These are phyloP conservation scores for Streptanthus diversifolius DNA, from an alignment of 345 rosid genomes.

Conservation along the genomic window DNA sequence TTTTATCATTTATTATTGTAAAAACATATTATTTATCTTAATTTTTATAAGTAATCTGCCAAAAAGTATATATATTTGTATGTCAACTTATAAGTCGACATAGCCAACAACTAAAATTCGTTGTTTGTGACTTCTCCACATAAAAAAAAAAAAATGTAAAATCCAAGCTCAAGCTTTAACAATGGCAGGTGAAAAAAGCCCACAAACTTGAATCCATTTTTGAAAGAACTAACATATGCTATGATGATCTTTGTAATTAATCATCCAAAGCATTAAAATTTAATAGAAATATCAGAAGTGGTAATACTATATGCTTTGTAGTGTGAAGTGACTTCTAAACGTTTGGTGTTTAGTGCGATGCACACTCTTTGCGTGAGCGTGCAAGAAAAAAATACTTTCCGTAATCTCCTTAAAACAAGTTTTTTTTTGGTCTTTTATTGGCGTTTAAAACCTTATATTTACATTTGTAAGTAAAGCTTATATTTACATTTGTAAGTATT, in stretches of 20 bases:
- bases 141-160: not conserved
- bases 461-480: not conserved
- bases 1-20: no score
- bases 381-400: slow-evolving; percentile 18
- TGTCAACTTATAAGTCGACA: no score
- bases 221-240: not conserved
- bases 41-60: no score
- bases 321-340: slow-evolving; percentile 27
- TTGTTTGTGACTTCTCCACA: not conserved
- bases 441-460: not conserved
- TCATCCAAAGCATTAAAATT: not conserved
- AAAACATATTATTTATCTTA: no score
- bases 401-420: not conserved
- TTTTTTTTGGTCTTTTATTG: not conserved
- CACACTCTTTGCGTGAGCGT: slow-evolving; percentile 34
- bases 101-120: no score
- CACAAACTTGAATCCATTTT: not conserved
- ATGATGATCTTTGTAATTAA: not conserved
- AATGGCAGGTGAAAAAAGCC: not conserved
- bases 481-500: not conserved
- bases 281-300: not conserved
- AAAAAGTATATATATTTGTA: not conserved
- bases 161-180: not conserved
- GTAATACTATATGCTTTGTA: slow-evolving; percentile 1
- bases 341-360: slow-evolving; percentile 32